These are phyloP conservation scores for Colletotrichum abscissum DNA, from an alignment of 2,329 filamentous ascomycete genomes.

Conservation along the genomic window DNA sequence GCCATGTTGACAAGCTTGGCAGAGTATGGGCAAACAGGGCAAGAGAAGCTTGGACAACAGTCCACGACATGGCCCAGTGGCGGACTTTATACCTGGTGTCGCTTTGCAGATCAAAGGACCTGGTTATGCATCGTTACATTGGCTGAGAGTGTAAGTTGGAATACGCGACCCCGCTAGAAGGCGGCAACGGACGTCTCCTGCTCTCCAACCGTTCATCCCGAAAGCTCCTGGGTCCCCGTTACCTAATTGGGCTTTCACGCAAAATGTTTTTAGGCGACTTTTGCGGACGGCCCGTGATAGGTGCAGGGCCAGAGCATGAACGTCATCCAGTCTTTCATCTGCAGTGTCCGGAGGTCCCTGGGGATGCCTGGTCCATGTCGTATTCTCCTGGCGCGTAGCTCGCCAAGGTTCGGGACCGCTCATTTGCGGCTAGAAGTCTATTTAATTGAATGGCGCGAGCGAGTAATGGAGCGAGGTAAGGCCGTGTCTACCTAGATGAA, in stretches of 20 bases:
- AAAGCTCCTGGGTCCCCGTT: background rate
- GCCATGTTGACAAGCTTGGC: slow-evolving; percentile 21
- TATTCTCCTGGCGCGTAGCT: slow-evolving; percentile 1
- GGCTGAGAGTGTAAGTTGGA: background rate
- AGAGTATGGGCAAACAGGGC: background rate
- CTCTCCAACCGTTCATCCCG: slow-evolving; percentile 26
- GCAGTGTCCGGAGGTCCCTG: slow-evolving; percentile 15
- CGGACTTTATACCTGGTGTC: slow-evolving; percentile 14
- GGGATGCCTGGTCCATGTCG: background rate
- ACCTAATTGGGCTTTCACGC: background rate
- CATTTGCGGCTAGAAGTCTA: slow-evolving; percentile 16
- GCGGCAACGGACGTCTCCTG: background rate
- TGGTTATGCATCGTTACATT: slow-evolving; percentile 9
- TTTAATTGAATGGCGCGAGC: slow-evolving; percentile 24
- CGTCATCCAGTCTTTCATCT: slow-evolving; percentile 27
- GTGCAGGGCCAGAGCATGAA: slow-evolving; percentile 17
- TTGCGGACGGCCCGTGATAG: background rate
- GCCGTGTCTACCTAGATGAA: background rate
- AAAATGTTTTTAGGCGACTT: background rate
- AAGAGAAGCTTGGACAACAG: background rate
- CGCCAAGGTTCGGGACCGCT: slow-evolving; percentile 2
- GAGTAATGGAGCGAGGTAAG: slow-evolving; percentile 31
- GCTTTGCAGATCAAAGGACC: slow-evolving; percentile 4
- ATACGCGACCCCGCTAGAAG: background rate
- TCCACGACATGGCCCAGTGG: background rate